These are phyloP conservation scores for Zygoascus hellenicus DNA, from an alignment of 1,139 yeast species.

Conservation along the genomic window DNA sequence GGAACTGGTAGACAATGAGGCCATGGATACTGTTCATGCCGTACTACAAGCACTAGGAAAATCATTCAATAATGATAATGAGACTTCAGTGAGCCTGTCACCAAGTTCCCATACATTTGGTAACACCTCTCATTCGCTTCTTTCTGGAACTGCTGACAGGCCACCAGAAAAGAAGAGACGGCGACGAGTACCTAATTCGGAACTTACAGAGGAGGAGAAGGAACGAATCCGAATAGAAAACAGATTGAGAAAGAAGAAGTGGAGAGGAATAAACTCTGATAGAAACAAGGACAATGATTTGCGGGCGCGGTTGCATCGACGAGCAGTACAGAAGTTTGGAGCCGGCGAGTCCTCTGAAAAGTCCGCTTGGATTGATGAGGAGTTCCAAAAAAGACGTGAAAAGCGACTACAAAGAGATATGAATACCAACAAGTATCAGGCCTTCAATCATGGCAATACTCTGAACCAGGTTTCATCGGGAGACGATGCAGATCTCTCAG, in stretches of 20 bases:
- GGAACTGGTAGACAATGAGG: slow-evolving; percentile 27
- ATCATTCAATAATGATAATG: slow-evolving; percentile 19
- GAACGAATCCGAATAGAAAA: slow-evolving; percentile 66
- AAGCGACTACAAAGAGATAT: slow-evolving; percentile 43
- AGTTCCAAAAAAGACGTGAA: slow-evolving; percentile 59
- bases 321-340: slow-evolving; percentile 69
- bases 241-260: slow-evolving; percentile 78
- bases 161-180: slow-evolving; percentile 4
- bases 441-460: slow-evolving; percentile 1
- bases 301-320: slow-evolving; percentile 64
- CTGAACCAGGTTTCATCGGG: slow-evolving; percentile 13
- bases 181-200: slow-evolving; percentile 7
- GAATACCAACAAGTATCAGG: background rate
- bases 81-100: background rate
- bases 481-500: slow-evolving; percentile 11
- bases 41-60: slow-evolving; percentile 31
- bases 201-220: slow-evolving; percentile 37
- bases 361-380: slow-evolving; percentile 69
- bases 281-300: slow-evolving; percentile 85
- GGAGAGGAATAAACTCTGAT: slow-evolving; percentile 81
- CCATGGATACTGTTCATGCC: slow-evolving; percentile 36
- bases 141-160: slow-evolving; percentile 1
- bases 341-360: slow-evolving; percentile 50
- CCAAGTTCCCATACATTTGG: slow-evolving; percentile 3
- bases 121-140: background rate